Percentiles rank a stretch among this genome's conserved stretches.
Conservation (phyloP, 2,329 filamentous ascomycete species). For the Cercospora nicotianae region DNA sequence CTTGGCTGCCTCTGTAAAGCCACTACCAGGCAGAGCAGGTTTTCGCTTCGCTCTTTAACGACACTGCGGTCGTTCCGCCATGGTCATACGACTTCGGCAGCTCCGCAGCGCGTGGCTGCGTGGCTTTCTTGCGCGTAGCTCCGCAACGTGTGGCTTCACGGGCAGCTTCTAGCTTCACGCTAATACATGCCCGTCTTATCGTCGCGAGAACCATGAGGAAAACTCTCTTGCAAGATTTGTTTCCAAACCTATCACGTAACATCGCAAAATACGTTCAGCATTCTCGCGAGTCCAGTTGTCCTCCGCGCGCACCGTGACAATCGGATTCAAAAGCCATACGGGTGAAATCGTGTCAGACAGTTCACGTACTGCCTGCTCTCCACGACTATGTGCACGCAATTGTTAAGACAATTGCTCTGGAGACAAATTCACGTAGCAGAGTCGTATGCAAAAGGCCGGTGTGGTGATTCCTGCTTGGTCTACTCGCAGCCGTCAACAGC, state of each 20-base stretch:
- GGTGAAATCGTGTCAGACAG: too few relatives aligned
- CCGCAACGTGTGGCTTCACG: not conserved
- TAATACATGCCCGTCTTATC: too few relatives aligned
- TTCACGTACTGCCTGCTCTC: too few relatives aligned
- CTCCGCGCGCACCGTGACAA: not conserved
- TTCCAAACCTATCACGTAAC: not conserved
- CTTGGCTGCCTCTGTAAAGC: too few relatives aligned
- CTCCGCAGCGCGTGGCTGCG: not conserved
- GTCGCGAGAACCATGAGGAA: too few relatives aligned
- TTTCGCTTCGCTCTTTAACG: too few relatives aligned
- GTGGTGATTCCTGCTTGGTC: not conserved
- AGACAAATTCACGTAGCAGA: not conserved
- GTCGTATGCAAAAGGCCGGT: not conserved
- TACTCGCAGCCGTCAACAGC: not conserved
- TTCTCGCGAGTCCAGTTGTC: not conserved
- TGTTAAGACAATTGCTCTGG: not conserved
- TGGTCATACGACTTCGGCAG: not conserved
- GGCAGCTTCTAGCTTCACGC: not conserved
- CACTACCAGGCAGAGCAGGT: too few relatives aligned
- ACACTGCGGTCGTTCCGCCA: too few relatives aligned
- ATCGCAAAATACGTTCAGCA: not conserved
- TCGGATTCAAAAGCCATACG: not conserved
- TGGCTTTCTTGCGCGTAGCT: not conserved
- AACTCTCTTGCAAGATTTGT: not conserved
- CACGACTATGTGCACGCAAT: too few relatives aligned